Conservation (phyloP, 129 eudicot genomes). For the Artemisia annua region DNA sequence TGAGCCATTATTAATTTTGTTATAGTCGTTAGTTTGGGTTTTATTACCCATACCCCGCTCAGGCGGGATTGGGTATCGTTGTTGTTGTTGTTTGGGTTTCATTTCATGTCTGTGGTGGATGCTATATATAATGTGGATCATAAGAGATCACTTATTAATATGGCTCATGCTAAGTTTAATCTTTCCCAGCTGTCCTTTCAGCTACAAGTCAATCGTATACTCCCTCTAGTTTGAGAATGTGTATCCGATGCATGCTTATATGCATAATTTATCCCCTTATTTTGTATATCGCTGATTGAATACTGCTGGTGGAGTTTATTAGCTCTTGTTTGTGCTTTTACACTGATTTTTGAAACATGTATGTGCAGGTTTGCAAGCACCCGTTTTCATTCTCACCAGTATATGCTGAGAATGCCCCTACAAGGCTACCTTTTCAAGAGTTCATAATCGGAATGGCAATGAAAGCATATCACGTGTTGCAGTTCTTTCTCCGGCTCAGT, state of each 20-base stretch:
- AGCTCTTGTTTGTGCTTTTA: slow-evolving; percentile 8
- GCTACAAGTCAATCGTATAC: too few relatives aligned
- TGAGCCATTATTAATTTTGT: too few relatives aligned
- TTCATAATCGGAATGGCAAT: slow-evolving; percentile 77
- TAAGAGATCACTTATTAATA: too few relatives aligned
- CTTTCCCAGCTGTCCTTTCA: too few relatives aligned
- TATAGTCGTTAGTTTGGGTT: too few relatives aligned
- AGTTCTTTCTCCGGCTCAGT: slow-evolving; percentile 77
- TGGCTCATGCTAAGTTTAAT: too few relatives aligned
- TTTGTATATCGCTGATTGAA: background rate
- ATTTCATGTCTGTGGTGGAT: too few relatives aligned
- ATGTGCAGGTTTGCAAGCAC: slow-evolving; percentile 89
- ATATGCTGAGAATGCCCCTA: slow-evolving; percentile 87
- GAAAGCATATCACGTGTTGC: slow-evolving; percentile 80
- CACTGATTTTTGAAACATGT: background rate
- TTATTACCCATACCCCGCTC: background rate
- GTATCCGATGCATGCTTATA: background rate
- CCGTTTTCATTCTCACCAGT: slow-evolving; percentile 89
- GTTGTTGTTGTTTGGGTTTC: too few relatives aligned
- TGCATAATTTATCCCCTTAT: background rate
- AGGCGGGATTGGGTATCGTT: too few relatives aligned
- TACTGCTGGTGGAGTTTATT: slow-evolving; percentile 10
- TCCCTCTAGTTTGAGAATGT: background rate
- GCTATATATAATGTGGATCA: too few relatives aligned
- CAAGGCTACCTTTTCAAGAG: slow-evolving; percentile 88